phyloP scores from a whole-genome alignment of 768 basidiomycete genomes.

The Podaxis rugospora region DNA sequence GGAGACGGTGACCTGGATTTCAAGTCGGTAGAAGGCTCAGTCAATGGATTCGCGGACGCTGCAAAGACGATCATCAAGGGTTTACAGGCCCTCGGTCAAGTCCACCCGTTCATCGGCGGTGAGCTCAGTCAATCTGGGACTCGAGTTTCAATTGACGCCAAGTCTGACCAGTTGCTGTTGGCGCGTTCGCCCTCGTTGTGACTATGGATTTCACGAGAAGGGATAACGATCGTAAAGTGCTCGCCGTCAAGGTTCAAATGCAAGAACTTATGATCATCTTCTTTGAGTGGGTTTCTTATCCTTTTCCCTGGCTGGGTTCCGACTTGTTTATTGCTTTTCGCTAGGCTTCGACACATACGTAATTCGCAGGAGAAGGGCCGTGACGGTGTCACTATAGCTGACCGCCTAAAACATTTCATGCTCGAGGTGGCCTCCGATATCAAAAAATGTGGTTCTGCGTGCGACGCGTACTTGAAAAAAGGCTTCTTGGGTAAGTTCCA shows the following conservation, averaged over 20 bases:
- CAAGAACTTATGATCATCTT: slow-evolving; percentile 41
- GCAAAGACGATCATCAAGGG: slow-evolving; percentile 26
- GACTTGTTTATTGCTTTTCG: too few species aligned
- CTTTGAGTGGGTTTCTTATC: slow-evolving; percentile 30
- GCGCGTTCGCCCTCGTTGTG: slow-evolving; percentile 45
- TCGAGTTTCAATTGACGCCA: not conserved
- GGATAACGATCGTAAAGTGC: slow-evolving; percentile 48
- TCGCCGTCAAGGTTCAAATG: slow-evolving; percentile 43
- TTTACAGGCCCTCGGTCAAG: slow-evolving; percentile 24
- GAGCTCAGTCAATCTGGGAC: not conserved
- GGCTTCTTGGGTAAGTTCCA: slow-evolving; percentile 28
- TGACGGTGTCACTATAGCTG: slow-evolving; percentile 27
- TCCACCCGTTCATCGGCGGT: slow-evolving; percentile 35
- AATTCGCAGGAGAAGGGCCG: slow-evolving; percentile 20
- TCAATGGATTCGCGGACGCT: slow-evolving; percentile 26
- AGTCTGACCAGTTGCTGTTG: slow-evolving; percentile 31
- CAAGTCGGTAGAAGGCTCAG: slow-evolving; percentile 24
- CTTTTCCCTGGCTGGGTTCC: not conserved
- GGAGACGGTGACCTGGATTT: slow-evolving; percentile 1
- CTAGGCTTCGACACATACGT: slow-evolving; percentile 24
- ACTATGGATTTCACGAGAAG: slow-evolving; percentile 41
- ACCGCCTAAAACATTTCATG: slow-evolving; percentile 24
- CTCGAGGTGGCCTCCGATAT: slow-evolving; percentile 33
- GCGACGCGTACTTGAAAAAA: slow-evolving; percentile 42
- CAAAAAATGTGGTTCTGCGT: slow-evolving; percentile 36